A percentile compares a stretch with the other conserved stretches of the same genome.
Evolutionary conservation across 768 basidiomycete species (phyloP).

Genomic region (Galerina sulciceps): DNA sequence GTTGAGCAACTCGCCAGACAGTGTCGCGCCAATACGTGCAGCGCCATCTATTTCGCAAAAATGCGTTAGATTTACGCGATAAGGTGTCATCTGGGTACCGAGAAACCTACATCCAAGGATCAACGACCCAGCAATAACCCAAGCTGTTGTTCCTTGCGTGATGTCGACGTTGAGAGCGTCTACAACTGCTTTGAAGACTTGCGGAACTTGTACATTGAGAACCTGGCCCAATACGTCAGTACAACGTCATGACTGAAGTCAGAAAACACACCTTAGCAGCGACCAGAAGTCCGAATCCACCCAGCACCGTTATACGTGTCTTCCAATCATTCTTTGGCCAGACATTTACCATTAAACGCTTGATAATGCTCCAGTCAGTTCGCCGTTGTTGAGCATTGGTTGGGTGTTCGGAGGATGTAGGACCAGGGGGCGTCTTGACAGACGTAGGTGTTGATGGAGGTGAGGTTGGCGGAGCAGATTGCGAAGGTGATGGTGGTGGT

Average conservation of each 20-base stretch:
- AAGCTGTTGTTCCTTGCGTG: slow-evolving; percentile 75
- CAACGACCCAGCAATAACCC: slow-evolving; percentile 89
- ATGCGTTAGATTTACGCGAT: not conserved
- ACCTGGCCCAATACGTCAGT: slow-evolving; percentile 49
- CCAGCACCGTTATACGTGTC: slow-evolving; percentile 79
- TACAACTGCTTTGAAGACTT: slow-evolving; percentile 91
- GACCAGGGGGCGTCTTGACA: too few species aligned
- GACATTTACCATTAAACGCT: slow-evolving; percentile 81
- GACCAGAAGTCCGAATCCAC: slow-evolving; percentile 82
- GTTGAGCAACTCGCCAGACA: slow-evolving; percentile 92
- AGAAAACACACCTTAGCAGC: slow-evolving; percentile 73
- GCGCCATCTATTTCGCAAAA: slow-evolving; percentile 69
- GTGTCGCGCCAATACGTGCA: slow-evolving; percentile 86
- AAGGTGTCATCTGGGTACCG: not conserved
- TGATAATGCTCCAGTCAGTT: slow-evolving; percentile 88
- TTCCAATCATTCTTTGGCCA: slow-evolving; percentile 91
- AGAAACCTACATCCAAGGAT: slow-evolving; percentile 82
- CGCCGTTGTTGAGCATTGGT: slow-evolving; percentile 57
- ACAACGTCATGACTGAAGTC: not conserved
- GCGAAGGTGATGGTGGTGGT: not conserved
- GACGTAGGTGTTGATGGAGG: not conserved
- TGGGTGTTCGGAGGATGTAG: slow-evolving; percentile 15
- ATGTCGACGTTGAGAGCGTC: slow-evolving; percentile 89
- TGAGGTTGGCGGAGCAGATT: not conserved
- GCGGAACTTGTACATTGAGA: slow-evolving; percentile 97